A percentile compares a stretch with the other conserved stretches of the same genome.
phyloP scores from a whole-genome alignment of 2,329 filamentous ascomycete genomes.

The Fusarium sp. region DNA sequence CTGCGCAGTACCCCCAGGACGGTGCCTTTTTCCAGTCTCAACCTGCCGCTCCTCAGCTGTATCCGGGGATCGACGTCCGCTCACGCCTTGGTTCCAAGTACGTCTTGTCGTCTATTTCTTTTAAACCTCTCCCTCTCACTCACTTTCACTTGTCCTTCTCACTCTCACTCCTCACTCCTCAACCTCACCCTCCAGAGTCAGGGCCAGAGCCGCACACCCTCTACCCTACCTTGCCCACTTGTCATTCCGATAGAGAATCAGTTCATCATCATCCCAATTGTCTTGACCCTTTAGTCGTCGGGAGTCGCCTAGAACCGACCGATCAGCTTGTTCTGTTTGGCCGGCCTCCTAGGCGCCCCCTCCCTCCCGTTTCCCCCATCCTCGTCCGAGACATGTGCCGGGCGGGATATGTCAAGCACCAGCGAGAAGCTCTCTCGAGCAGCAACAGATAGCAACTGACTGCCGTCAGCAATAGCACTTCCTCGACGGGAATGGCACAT shows the following conservation, averaged over 20 bases:
- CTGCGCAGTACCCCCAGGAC: constrained; percentile 63
- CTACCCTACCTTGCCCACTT: not conserved
- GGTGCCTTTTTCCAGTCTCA: constrained; percentile 62
- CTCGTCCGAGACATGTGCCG: constrained; percentile 5
- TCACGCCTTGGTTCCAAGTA: constrained; percentile 67
- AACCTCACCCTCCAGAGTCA: constrained; percentile 5
- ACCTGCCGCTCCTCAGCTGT: constrained; percentile 55
- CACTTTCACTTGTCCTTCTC: constrained; percentile 4
- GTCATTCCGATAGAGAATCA: not conserved
- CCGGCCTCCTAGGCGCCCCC: not conserved
- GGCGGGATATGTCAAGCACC: constrained; percentile 14
- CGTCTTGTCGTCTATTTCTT: constrained; percentile 52
- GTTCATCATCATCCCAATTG: not conserved
- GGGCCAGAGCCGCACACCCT: constrained; percentile 5
- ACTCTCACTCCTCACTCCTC: constrained; percentile 1
- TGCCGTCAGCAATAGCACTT: constrained; percentile 56
- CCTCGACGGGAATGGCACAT: constrained; percentile 69
- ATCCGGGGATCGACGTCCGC: constrained; percentile 64
- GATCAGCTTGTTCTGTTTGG: not conserved
- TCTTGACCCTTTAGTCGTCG: not conserved
- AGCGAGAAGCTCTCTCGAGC: constrained; percentile 8
- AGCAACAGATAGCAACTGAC: constrained; percentile 35
- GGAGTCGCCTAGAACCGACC: not conserved
- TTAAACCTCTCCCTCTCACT: constrained; percentile 1
- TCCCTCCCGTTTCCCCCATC: not conserved